These are phyloP conservation scores for Cyclotella distinguenda DNA, from an alignment of 108 stramenopile species.

Conservation along the genomic window DNA sequence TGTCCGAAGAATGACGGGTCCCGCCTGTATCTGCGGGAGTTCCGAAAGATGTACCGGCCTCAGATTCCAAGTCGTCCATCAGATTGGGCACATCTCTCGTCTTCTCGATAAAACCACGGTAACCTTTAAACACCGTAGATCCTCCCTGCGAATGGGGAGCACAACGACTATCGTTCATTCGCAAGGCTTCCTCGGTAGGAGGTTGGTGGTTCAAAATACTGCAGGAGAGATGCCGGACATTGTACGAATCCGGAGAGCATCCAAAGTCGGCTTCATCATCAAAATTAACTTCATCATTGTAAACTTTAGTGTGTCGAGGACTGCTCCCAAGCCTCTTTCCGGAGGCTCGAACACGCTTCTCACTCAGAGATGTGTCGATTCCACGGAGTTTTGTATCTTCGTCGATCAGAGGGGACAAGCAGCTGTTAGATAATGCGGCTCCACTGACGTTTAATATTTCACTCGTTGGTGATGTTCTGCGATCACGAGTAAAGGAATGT, in stretches of 20 bases:
- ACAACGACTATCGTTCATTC: slow-evolving; percentile 33
- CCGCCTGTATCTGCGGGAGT: slow-evolving; percentile 22
- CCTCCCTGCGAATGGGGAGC: slow-evolving; percentile 34
- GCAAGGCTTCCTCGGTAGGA: slow-evolving; percentile 36
- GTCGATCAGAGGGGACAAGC: background rate
- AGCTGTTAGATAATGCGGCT: slow-evolving; percentile 5
- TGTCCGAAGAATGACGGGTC: background rate
- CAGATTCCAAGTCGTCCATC: slow-evolving; percentile 77
- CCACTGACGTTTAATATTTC: background rate
- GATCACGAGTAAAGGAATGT: background rate
- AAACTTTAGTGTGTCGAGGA: slow-evolving; percentile 4
- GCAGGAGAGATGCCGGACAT: background rate
- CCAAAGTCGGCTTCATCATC: slow-evolving; percentile 32
- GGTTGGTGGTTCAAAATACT: background rate
- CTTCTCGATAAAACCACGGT: slow-evolving; percentile 72
- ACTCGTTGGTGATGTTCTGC: background rate
- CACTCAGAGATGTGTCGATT: slow-evolving; percentile 39
- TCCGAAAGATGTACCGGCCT: slow-evolving; percentile 52
- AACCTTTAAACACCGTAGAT: slow-evolving; percentile 42
- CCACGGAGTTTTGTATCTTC: slow-evolving; percentile 32
- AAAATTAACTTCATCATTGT: slow-evolving; percentile 20
- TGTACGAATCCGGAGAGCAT: slow-evolving; percentile 10
- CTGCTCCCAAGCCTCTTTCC: slow-evolving; percentile 8
- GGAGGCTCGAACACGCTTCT: slow-evolving; percentile 34
- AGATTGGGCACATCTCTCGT: slow-evolving; percentile 79